Evolutionary conservation across 2,329 filamentous ascomycete genomes (phyloP).

Genomic region (Penicillium sumatraense): DNA sequence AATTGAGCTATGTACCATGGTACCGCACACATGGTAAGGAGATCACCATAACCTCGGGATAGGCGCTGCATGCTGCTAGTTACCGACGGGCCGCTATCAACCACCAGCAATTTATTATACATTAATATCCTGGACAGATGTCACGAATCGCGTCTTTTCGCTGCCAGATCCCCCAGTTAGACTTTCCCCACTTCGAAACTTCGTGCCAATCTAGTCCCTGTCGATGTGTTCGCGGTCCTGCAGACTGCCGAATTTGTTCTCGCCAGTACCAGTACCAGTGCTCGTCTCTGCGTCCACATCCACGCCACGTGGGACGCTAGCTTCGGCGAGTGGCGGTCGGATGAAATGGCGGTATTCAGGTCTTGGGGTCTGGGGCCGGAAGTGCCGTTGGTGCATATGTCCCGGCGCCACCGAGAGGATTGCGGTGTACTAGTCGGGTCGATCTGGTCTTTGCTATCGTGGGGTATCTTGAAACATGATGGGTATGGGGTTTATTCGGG

Average conservation of each 20-base stretch:
- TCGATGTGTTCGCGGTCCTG: background rate
- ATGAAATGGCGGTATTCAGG: conserved; percentile 20
- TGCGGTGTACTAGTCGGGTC: conserved; percentile 17
- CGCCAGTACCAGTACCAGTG: too few species aligned
- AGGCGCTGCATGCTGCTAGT: background rate
- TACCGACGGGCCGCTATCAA: background rate
- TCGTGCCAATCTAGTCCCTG: conserved; percentile 1
- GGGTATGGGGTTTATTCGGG: background rate
- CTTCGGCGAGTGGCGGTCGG: conserved; percentile 15
- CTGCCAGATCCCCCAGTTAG: background rate
- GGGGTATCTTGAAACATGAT: background rate
- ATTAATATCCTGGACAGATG: background rate
- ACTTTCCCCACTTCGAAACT: background rate
- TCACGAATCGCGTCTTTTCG: background rate
- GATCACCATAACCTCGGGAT: background rate
- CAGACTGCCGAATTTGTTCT: background rate
- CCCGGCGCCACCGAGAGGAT: conserved; percentile 6
- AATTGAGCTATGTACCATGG: background rate
- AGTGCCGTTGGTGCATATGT: conserved; percentile 15
- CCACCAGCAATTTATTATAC: background rate
- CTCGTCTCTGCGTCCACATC: too few species aligned
- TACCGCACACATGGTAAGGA: background rate
- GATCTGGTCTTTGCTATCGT: background rate
- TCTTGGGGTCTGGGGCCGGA: background rate
- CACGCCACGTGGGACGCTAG: conserved; percentile 23